Evolutionary conservation across 2,329 filamentous ascomycete species (phyloP).

Genomic region (Helminthosporium solani): DNA sequence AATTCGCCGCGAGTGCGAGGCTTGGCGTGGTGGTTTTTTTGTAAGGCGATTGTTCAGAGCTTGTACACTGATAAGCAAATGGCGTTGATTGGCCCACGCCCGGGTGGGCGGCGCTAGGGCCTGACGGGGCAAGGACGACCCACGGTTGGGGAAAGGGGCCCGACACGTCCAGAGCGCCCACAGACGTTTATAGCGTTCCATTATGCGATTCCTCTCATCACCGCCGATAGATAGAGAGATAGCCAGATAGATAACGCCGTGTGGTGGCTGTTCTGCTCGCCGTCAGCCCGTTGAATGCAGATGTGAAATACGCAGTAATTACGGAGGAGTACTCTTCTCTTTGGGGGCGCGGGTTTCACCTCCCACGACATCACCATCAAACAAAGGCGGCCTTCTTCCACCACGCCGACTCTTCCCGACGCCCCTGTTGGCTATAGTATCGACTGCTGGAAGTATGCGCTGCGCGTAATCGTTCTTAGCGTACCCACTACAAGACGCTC

Average conservation of each 20-base stretch:
- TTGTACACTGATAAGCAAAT: constrained; percentile 15
- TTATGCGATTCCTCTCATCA: background rate
- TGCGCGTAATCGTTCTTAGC: no score
- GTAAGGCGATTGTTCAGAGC: constrained; percentile 19
- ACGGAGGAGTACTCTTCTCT: no score
- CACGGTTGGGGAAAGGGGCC: background rate
- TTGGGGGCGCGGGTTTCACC: no score
- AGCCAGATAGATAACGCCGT: no score
- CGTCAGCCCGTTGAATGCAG: no score
- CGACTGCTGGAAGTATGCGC: no score
- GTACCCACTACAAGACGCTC: no score
- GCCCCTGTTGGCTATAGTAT: no score
- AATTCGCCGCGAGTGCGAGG: constrained; percentile 19
- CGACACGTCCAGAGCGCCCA: background rate
- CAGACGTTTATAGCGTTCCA: background rate
- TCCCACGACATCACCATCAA: no score
- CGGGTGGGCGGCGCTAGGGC: constrained; percentile 6
- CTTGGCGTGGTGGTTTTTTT: constrained; percentile 32
- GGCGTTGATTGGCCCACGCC: constrained; percentile 13
- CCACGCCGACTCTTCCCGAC: background rate
- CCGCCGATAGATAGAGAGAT: background rate
- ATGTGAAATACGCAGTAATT: no score
- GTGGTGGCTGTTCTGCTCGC: no score
- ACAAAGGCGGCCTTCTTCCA: no score
- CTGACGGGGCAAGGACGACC: background rate